A percentile compares a stretch with the other conserved stretches of the same genome.
Conservation (phyloP, 768 basidiomycete genomes). For the Agrocybe praecox region DNA sequence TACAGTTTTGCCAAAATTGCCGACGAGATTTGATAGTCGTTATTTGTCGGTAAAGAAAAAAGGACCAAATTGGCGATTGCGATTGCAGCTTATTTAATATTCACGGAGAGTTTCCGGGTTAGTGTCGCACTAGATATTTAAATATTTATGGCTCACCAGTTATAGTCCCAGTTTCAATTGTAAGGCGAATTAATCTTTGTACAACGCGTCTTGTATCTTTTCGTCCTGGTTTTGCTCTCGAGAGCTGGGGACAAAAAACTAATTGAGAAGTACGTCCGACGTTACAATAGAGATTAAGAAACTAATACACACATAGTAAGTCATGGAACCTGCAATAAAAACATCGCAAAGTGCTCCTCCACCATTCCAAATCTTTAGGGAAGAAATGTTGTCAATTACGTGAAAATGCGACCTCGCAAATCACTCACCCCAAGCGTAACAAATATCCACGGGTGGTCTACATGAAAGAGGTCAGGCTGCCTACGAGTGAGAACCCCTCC, state of each 20-base stretch:
- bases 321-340: conserved; percentile 1
- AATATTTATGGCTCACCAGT: too few relatives aligned
- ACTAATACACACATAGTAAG: neutral
- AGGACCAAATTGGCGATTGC: conserved; percentile 8
- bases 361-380: neutral
- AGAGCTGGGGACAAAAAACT: too few relatives aligned
- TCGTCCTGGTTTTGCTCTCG: neutral
- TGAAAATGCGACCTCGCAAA: too few relatives aligned
- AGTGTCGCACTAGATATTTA: too few relatives aligned
- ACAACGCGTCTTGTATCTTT: neutral
- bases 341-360: conserved; percentile 3
- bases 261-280: too few relatives aligned
- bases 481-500: conserved; percentile 1
- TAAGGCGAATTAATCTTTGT: too few relatives aligned
- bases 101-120: too few relatives aligned
- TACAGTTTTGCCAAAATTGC: conserved; percentile 15
- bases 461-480: neutral
- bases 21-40: conserved; percentile 7
- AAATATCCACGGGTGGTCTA: too few relatives aligned
- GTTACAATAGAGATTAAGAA: neutral
- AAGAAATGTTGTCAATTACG: neutral
- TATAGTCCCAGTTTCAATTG: too few relatives aligned
- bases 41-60: conserved; percentile 2
- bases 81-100: neutral
- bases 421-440: too few relatives aligned